phyloP scores from a whole-genome alignment of 192 early-diverging fungal genomes.

The Backusella tuberculispora region DNA sequence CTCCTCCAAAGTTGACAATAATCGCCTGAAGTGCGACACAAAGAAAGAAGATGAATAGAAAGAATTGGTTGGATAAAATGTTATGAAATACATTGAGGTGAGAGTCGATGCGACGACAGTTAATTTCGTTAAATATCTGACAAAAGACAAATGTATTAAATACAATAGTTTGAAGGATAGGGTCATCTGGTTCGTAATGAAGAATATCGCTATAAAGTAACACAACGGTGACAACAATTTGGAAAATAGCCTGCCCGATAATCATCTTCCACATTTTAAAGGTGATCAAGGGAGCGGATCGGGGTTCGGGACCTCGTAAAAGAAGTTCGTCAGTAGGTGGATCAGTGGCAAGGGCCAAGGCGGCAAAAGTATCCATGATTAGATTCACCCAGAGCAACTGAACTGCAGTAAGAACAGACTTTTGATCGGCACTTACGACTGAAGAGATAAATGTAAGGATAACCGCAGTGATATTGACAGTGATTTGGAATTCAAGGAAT shows the following conservation, averaged over 20 bases:
- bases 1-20: slow-evolving; percentile 91
- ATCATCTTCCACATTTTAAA: slow-evolving; percentile 98
- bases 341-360: slow-evolving; percentile 97
- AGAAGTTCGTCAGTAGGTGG: slow-evolving; percentile 86
- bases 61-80: slow-evolving; percentile 80
- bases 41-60: slow-evolving; percentile 77
- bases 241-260: slow-evolving; percentile 89
- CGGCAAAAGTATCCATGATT: slow-evolving; percentile 99
- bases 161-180: slow-evolving; percentile 73
- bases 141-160: slow-evolving; percentile 94
- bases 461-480: slow-evolving; percentile 94
- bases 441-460: slow-evolving; percentile 80
- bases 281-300: slow-evolving; percentile 79
- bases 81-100: slow-evolving; percentile 89
- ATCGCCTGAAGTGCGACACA: slow-evolving; percentile 80
- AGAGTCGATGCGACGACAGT: slow-evolving; percentile 75
- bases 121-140: slow-evolving; percentile 92
- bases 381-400: slow-evolving; percentile 99
- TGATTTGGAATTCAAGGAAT: slow-evolving; percentile 99
- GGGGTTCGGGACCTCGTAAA: slow-evolving; percentile 82
- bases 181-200: slow-evolving; percentile 42
- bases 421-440: slow-evolving; percentile 62
- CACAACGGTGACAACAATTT: slow-evolving; percentile 80
- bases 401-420: slow-evolving; percentile 89
- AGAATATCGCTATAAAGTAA: slow-evolving; percentile 73